These are phyloP conservation scores for Casuarina cunninghamiana DNA, from an alignment of 306 rosid genomes.

Conservation along the genomic window DNA sequence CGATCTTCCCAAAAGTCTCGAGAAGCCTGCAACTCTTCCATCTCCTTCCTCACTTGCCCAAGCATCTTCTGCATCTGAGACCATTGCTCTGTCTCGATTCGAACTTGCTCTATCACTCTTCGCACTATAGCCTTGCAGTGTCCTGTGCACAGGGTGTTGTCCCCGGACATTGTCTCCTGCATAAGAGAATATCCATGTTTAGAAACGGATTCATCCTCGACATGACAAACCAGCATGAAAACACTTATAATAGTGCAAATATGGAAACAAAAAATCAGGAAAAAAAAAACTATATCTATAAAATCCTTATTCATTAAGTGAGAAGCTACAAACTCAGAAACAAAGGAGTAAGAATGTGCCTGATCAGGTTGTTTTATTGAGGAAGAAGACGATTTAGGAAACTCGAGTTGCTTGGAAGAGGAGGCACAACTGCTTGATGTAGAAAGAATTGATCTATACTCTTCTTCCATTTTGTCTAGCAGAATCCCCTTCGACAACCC, in stretches of 20 bases:
- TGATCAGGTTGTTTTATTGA: slow-evolving; percentile 27
- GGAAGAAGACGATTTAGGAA: slow-evolving; percentile 44
- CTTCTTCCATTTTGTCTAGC: slow-evolving; percentile 85
- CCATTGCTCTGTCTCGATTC: slow-evolving; percentile 93
- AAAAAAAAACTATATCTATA: neutral
- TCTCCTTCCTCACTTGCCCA: slow-evolving; percentile 81
- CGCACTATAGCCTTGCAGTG: slow-evolving; percentile 72
- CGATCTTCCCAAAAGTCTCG: slow-evolving; percentile 86
- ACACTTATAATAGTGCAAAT: neutral
- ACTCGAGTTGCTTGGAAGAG: slow-evolving; percentile 57
- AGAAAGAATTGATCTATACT: slow-evolving; percentile 73
- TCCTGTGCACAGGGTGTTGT: slow-evolving; percentile 71
- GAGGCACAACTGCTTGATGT: slow-evolving; percentile 59
- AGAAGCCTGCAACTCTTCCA: slow-evolving; percentile 86
- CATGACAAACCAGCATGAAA: neutral
- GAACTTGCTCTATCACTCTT: slow-evolving; percentile 83
- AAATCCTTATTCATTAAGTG: slow-evolving; percentile 6
- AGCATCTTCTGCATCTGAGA: slow-evolving; percentile 98
- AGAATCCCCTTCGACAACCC: slow-evolving; percentile 76
- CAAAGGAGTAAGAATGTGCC: slow-evolving; percentile 35
- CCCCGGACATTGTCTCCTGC: slow-evolving; percentile 48
- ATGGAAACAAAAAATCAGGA: neutral
- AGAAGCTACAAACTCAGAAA: neutral
- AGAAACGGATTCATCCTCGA: slow-evolving; percentile 8
- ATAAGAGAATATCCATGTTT: neutral